Evolutionary conservation across 192 early-diverging fungal species (phyloP).

Genomic region (Coemansia sp.): DNA sequence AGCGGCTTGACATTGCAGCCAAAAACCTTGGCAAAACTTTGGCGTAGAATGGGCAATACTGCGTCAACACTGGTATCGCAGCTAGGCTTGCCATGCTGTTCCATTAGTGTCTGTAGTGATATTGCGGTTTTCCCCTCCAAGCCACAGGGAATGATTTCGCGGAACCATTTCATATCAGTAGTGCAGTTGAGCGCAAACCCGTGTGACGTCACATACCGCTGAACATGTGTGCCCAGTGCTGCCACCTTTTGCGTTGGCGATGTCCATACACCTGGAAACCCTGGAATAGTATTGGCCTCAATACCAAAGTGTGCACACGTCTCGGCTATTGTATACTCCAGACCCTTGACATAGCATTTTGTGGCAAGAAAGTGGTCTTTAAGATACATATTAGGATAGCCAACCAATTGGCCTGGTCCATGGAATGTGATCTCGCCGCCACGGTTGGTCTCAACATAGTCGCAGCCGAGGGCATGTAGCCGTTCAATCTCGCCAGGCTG

Average conservation of each 20-base stretch:
- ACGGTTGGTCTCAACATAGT: conserved; percentile 64
- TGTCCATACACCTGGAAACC: conserved; percentile 93
- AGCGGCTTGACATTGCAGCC: conserved; percentile 37
- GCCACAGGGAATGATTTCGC: conserved; percentile 89
- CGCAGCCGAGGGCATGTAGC: conserved; percentile 65
- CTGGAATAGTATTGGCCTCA: conserved; percentile 58
- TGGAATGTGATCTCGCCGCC: conserved; percentile 97
- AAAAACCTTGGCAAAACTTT: conserved; percentile 33
- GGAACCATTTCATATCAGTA: conserved; percentile 84
- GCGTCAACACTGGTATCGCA: conserved; percentile 16
- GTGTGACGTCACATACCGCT: conserved; percentile 84
- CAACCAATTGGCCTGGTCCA: conserved; percentile 95
- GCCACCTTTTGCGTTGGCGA: conserved; percentile 82
- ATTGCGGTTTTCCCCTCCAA: conserved; percentile 76
- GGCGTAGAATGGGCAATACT: conserved; percentile 21
- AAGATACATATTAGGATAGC: conserved; percentile 88
- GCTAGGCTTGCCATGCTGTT: neutral
- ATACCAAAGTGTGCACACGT: conserved; percentile 69
- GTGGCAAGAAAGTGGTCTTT: conserved; percentile 68
- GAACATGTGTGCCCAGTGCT: conserved; percentile 89
- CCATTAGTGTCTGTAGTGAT: conserved; percentile 56
- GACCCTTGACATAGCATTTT: conserved; percentile 71
- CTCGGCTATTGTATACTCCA: conserved; percentile 78
- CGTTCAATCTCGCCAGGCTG: conserved; percentile 55
- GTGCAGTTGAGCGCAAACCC: conserved; percentile 95